Evolutionary conservation across 805 yeast genomes (phyloP).

Genomic region (Candida yuanshanica): DNA sequence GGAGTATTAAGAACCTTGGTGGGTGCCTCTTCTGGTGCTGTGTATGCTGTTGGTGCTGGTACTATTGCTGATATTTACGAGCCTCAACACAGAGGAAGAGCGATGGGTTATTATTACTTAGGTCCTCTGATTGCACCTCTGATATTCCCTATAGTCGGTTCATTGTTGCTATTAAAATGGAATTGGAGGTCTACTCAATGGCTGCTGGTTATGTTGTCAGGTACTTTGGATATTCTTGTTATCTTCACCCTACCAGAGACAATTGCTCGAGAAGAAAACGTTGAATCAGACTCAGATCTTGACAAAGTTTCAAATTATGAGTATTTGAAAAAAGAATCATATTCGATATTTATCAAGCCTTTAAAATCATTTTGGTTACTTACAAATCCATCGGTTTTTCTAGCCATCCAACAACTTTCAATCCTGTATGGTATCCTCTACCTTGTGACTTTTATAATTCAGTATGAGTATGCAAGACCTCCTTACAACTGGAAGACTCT

Average conservation of each 20-base stretch:
- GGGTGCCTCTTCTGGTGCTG: slow-evolving; percentile 80
- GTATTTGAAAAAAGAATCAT: slow-evolving; percentile 22
- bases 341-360: slow-evolving; percentile 51
- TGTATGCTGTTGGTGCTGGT: slow-evolving; percentile 48
- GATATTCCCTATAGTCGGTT: slow-evolving; percentile 73
- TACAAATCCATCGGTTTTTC: slow-evolving; percentile 63
- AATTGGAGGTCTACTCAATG: slow-evolving; percentile 90
- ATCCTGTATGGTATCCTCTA: slow-evolving; percentile 67
- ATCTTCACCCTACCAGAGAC: slow-evolving; percentile 71
- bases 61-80: slow-evolving; percentile 47
- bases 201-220: slow-evolving; percentile 70
- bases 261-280: slow-evolving; percentile 29
- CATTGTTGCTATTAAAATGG: slow-evolving; percentile 62
- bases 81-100: slow-evolving; percentile 45
- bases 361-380: slow-evolving; percentile 55
- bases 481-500: slow-evolving; percentile 69
- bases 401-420: slow-evolving; percentile 60
- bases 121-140: slow-evolving; percentile 81
- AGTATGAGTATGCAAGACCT: slow-evolving; percentile 49
- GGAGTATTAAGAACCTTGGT: slow-evolving; percentile 63
- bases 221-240: slow-evolving; percentile 42
- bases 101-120: slow-evolving; percentile 57
- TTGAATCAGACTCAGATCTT: no score
- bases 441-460: slow-evolving; percentile 65
- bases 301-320: not conserved